Evolutionary conservation across 176 grass and related monocot genomes (phyloP).

Genomic region (Aegilops longissima): DNA sequence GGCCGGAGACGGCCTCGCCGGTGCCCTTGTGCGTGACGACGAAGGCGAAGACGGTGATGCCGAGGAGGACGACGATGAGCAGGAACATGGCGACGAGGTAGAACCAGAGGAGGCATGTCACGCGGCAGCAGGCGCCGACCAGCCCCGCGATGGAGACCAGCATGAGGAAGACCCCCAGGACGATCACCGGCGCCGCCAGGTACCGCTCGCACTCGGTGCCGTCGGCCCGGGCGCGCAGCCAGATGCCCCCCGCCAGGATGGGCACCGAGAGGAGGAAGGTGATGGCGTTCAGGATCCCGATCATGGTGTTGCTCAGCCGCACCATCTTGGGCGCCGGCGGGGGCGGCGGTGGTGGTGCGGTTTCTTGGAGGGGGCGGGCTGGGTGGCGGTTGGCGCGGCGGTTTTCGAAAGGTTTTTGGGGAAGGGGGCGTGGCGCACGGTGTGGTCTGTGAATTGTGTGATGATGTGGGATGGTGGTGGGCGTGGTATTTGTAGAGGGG

Average conservation of each 20-base stretch:
- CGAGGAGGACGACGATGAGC: slow-evolving; percentile 69
- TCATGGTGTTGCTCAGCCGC: slow-evolving; percentile 79
- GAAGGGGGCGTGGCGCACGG: neutral
- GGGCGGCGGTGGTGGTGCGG: no score
- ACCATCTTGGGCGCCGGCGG: slow-evolving; percentile 32
- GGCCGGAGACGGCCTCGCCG: slow-evolving; percentile 53
- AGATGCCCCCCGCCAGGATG: slow-evolving; percentile 75
- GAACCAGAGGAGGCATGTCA: slow-evolving; percentile 80
- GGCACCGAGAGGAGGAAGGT: slow-evolving; percentile 86
- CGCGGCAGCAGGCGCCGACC: slow-evolving; percentile 80
- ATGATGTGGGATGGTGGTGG: neutral
- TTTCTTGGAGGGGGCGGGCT: neutral
- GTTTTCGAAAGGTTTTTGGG: no score
- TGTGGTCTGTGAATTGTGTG: neutral
- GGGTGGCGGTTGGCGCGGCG: neutral
- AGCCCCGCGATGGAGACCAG: slow-evolving; percentile 71
- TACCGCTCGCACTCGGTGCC: slow-evolving; percentile 93
- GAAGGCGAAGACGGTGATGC: slow-evolving; percentile 81
- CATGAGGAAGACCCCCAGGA: slow-evolving; percentile 61
- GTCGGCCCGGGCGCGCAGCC: slow-evolving; percentile 48
- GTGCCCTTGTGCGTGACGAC: slow-evolving; percentile 81
- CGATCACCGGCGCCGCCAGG: slow-evolving; percentile 58
- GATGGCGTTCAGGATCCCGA: slow-evolving; percentile 75
- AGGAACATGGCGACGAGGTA: slow-evolving; percentile 93
- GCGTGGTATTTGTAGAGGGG: slow-evolving; percentile 26